phyloP scores from a whole-genome alignment of 495 filamentous ascomycete genomes.

The Aspergillus steynii region DNA sequence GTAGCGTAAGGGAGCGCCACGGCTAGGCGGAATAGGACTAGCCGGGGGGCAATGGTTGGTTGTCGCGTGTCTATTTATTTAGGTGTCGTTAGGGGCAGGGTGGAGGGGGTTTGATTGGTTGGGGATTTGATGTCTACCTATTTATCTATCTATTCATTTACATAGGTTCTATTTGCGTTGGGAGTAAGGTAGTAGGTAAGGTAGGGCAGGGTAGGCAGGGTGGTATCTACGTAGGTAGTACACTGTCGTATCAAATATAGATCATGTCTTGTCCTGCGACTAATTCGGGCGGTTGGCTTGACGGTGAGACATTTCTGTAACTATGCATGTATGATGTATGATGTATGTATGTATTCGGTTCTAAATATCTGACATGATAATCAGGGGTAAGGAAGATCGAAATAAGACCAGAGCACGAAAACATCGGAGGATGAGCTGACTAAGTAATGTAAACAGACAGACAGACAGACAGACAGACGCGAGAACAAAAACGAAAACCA shows the following conservation, averaged over 20 bases:
- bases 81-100: background rate
- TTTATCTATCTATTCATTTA: no score
- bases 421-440: slow-evolving; percentile 2
- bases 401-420: background rate
- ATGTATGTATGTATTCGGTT: background rate
- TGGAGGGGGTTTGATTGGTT: background rate
- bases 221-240: no score
- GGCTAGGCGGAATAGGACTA: background rate
- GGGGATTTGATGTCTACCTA: background rate
- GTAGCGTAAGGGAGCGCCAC: no score
- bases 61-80: no score
- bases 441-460: slow-evolving; percentile 3
- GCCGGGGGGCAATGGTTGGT: no score
- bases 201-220: no score
- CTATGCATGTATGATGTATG: background rate
- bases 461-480: background rate
- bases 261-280: background rate
- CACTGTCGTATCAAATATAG: background rate
- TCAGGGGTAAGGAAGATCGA: background rate
- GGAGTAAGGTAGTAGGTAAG: no score
- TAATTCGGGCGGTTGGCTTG: background rate
- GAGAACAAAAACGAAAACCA: background rate
- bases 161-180: no score
- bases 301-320: background rate
- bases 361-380: background rate